These are phyloP conservation scores for Fusarium ramigenum DNA, from an alignment of 2,329 filamentous ascomycete species.

Conservation along the genomic window DNA sequence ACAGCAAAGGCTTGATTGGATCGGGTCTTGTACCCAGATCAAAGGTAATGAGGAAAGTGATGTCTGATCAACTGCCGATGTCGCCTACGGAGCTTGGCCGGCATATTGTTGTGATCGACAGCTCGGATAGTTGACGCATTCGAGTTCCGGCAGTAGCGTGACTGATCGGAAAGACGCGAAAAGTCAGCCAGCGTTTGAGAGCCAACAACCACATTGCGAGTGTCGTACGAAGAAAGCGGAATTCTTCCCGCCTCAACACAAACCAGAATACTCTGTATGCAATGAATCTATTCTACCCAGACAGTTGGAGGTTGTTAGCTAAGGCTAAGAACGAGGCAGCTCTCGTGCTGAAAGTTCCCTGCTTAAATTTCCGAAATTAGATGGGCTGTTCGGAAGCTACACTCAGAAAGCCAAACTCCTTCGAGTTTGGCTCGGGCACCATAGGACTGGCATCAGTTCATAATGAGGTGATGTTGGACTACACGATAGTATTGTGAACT, in stretches of 20 bases:
- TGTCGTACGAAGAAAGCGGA: slow-evolving; percentile 3
- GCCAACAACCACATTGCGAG: background rate
- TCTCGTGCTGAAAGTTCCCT: background rate
- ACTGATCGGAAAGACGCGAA: background rate
- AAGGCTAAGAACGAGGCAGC: background rate
- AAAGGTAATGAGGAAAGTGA: background rate
- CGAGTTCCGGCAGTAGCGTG: slow-evolving; percentile 16
- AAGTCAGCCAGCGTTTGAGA: background rate
- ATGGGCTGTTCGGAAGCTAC: background rate
- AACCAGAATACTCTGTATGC: background rate
- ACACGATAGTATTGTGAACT: background rate
- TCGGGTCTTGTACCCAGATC: background rate
- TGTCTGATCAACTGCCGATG: slow-evolving; percentile 19
- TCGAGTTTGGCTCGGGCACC: background rate
- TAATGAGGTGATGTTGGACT: background rate
- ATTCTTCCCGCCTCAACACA: background rate
- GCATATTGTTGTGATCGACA: slow-evolving; percentile 24
- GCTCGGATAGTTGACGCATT: slow-evolving; percentile 5
- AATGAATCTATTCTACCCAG: background rate
- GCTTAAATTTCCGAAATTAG: slow-evolving; percentile 7
- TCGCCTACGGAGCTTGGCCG: slow-evolving; percentile 1
- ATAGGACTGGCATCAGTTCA: slow-evolving; percentile 14
- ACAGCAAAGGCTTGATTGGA: background rate
- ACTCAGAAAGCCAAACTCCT: background rate
- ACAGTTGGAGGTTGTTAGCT: slow-evolving; percentile 5